Evolutionary conservation across 441 rosid species (phyloP).

Genomic region (Gossypium lobatum): DNA sequence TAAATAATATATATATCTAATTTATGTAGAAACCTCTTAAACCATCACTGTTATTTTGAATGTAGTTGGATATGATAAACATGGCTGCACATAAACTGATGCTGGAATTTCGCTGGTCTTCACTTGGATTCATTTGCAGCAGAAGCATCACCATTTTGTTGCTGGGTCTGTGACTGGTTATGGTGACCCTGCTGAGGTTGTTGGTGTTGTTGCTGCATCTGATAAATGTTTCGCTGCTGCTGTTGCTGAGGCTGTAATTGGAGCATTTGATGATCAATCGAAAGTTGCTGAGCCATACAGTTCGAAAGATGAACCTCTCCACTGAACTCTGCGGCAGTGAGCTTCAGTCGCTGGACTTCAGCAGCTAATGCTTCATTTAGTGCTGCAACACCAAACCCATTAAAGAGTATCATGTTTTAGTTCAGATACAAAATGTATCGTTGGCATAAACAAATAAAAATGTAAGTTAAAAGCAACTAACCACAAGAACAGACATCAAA

Average conservation of each 20-base stretch:
- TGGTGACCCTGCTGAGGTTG: background rate
- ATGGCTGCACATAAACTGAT: background rate
- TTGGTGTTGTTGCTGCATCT: slow-evolving; percentile 11
- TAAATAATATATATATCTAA: background rate
- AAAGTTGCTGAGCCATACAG: slow-evolving; percentile 32
- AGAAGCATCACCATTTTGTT: slow-evolving; percentile 18
- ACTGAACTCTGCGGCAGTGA: slow-evolving; percentile 23
- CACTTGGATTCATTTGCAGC: slow-evolving; percentile 10
- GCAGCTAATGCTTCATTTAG: slow-evolving; percentile 43
- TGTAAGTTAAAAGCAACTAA: background rate
- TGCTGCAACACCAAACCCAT: slow-evolving; percentile 26
- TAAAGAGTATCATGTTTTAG: background rate
- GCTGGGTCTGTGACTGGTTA: slow-evolving; percentile 13
- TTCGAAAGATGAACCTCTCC: slow-evolving; percentile 31
- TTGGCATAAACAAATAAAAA: background rate
- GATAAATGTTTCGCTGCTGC: slow-evolving; percentile 14
- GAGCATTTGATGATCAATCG: slow-evolving; percentile 24
- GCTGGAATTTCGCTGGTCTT: background rate
- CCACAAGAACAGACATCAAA: background rate
- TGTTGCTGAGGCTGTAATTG: slow-evolving; percentile 20
- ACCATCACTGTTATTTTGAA: background rate
- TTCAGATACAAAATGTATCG: background rate
- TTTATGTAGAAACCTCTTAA: background rate
- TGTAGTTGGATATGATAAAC: background rate
- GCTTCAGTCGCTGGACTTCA: slow-evolving; percentile 42